Evolutionary conservation across 352 stramenopile species (phyloP).

Genomic region (Phytophthora fragariae): DNA sequence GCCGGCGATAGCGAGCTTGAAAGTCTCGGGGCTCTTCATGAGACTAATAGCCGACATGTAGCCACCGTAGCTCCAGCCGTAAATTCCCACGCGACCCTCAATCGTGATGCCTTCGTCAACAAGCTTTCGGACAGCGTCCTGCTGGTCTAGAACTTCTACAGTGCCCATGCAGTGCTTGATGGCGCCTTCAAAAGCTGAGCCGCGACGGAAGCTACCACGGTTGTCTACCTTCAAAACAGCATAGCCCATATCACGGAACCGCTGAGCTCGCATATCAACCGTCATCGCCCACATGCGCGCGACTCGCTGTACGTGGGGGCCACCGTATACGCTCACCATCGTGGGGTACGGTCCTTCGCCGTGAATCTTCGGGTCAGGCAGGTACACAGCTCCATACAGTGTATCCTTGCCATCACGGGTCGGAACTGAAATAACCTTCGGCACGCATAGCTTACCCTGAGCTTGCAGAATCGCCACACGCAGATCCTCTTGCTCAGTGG

Average conservation of each 20-base stretch:
- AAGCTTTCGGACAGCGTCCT: slow-evolving; percentile 84
- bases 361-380: slow-evolving; percentile 85
- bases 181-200: slow-evolving; percentile 93
- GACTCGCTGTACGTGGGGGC: slow-evolving; percentile 96
- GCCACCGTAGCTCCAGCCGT: slow-evolving; percentile 98
- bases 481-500: slow-evolving; percentile 59
- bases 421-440: slow-evolving; percentile 79
- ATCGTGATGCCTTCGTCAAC: slow-evolving; percentile 90
- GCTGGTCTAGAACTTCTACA: slow-evolving; percentile 90
- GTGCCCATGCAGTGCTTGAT: slow-evolving; percentile 95
- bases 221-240: slow-evolving; percentile 98
- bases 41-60: slow-evolving; percentile 98
- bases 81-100: slow-evolving; percentile 92
- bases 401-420: slow-evolving; percentile 86
- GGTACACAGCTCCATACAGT: slow-evolving; percentile 94
- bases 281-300: slow-evolving; percentile 92
- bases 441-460: slow-evolving; percentile 61
- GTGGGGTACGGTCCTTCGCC: slow-evolving; percentile 94
- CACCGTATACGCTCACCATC: slow-evolving; percentile 97
- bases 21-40: slow-evolving; percentile 95
- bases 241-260: slow-evolving; percentile 94
- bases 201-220: slow-evolving; percentile 92
- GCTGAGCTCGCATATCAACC: slow-evolving; percentile 94
- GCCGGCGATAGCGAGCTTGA: slow-evolving; percentile 95
- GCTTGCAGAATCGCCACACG: slow-evolving; percentile 61